Conservation (phyloP, 192 early-diverging fungal species). For the Coemansia sp. region DNA sequence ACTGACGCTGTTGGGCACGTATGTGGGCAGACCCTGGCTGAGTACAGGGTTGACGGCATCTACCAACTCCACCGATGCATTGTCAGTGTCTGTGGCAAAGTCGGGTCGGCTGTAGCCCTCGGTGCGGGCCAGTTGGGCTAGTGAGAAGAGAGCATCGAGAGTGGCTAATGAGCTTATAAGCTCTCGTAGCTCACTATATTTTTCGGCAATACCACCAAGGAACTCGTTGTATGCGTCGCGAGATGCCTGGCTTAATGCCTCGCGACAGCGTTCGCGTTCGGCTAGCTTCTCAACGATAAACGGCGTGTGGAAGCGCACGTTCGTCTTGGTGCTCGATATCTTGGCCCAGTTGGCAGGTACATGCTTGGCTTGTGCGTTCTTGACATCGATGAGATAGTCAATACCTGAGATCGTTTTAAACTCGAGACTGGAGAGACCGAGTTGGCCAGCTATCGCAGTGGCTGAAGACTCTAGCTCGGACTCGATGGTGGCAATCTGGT, state of each 20-base stretch:
- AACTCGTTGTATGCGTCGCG: conserved; percentile 73
- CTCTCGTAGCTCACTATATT: conserved; percentile 67
- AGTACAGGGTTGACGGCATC: conserved; percentile 82
- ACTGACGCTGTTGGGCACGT: conserved; percentile 87
- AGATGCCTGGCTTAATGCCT: conserved; percentile 65
- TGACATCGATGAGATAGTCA: conserved; percentile 81
- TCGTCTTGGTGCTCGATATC: conserved; percentile 55
- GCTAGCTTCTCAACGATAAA: conserved; percentile 64
- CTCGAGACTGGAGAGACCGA: conserved; percentile 57
- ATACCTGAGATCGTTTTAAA: conserved; percentile 71
- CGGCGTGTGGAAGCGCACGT: conserved; percentile 42
- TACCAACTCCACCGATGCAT: conserved; percentile 71
- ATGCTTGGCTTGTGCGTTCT: conserved; percentile 56
- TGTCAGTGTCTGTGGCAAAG: conserved; percentile 49
- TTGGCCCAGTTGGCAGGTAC: conserved; percentile 78
- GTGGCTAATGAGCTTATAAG: conserved; percentile 68
- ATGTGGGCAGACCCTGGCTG: conserved; percentile 58
- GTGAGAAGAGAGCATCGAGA: conserved; percentile 66
- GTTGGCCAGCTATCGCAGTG: conserved; percentile 50
- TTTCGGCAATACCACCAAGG: conserved; percentile 56
- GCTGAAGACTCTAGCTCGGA: conserved; percentile 61
- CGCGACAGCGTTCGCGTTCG: conserved; percentile 63
- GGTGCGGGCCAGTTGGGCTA: conserved; percentile 75
- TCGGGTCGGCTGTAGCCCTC: conserved; percentile 91
- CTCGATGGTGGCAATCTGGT: conserved; percentile 61